Percentiles rank a stretch among this genome's conserved stretches.
Conservation (phyloP, 2,329 filamentous ascomycete genomes). For the Mycosphaerelloides madeirae region DNA sequence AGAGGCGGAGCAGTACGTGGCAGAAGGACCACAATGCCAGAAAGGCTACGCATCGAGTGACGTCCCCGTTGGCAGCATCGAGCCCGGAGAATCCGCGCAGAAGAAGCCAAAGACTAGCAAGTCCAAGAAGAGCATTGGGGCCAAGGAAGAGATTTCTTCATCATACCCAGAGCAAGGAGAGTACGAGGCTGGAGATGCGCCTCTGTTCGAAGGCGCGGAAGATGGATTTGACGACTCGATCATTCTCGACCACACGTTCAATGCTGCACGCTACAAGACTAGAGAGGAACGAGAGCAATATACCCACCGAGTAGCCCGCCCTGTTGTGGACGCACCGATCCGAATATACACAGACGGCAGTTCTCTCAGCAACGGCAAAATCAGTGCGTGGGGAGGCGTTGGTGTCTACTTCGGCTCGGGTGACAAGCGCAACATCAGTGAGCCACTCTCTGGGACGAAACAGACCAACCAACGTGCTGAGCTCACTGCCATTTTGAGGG, state of each 20-base stretch:
- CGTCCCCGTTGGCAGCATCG: slow-evolving; percentile 18
- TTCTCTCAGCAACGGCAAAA: slow-evolving; percentile 54
- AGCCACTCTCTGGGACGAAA: slow-evolving; percentile 64
- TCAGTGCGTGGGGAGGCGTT: slow-evolving; percentile 54
- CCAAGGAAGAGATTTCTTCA: slow-evolving; percentile 23
- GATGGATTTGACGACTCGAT: slow-evolving; percentile 60
- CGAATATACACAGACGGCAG: slow-evolving; percentile 63
- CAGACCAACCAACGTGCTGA: slow-evolving; percentile 98
- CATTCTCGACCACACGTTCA: slow-evolving; percentile 50
- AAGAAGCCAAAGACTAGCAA: slow-evolving; percentile 39
- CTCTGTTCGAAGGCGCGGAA: slow-evolving; percentile 51
- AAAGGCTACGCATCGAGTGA: slow-evolving; percentile 5
- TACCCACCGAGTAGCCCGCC: slow-evolving; percentile 43
- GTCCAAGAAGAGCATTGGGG: slow-evolving; percentile 33
- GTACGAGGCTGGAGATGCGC: slow-evolving; percentile 51
- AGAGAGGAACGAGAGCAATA: slow-evolving; percentile 43
- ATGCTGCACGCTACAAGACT: slow-evolving; percentile 53
- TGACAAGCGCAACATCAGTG: slow-evolving; percentile 60
- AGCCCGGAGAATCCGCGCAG: slow-evolving; percentile 23
- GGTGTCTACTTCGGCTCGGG: slow-evolving; percentile 61
- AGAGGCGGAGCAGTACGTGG: slow-evolving; percentile 76
- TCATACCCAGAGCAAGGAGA: slow-evolving; percentile 27
- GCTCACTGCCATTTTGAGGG: slow-evolving; percentile 78
- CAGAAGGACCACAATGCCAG: slow-evolving; percentile 20
- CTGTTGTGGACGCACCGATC: slow-evolving; percentile 43